A percentile compares a stretch with the other conserved stretches of the same genome.
Conservation (phyloP, 2,329 filamentous ascomycete species). For the Fusarium chuoi region DNA sequence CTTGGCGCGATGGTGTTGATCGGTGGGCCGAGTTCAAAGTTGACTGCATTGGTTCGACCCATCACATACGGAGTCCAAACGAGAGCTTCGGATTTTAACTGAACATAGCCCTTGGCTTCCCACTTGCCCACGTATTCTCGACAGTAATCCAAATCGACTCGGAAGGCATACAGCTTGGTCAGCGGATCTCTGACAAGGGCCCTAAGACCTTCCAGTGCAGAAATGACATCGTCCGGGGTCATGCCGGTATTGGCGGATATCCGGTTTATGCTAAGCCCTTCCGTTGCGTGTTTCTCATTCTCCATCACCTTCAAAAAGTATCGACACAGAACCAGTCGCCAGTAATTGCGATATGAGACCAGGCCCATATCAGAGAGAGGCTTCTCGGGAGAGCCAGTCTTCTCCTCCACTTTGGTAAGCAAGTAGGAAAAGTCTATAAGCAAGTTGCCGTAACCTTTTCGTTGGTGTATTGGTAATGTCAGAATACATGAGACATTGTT, state of each 20-base stretch:
- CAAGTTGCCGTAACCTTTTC: slow-evolving; percentile 95
- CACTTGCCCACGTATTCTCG: slow-evolving; percentile 88
- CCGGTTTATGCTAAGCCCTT: slow-evolving; percentile 68
- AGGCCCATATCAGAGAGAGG: slow-evolving; percentile 97
- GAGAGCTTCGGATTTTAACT: slow-evolving; percentile 80
- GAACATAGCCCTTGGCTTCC: slow-evolving; percentile 88
- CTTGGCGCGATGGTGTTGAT: slow-evolving; percentile 89
- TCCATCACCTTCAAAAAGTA: slow-evolving; percentile 71
- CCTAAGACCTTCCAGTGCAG: slow-evolving; percentile 88
- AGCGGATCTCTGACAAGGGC: slow-evolving; percentile 90
- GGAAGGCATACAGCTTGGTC: slow-evolving; percentile 88
- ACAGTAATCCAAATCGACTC: slow-evolving; percentile 87
- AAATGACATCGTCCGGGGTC: slow-evolving; percentile 95
- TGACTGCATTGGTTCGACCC: slow-evolving; percentile 84
- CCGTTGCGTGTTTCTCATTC: slow-evolving; percentile 48
- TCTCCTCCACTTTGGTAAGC: slow-evolving; percentile 89
- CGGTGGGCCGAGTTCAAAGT: slow-evolving; percentile 83
- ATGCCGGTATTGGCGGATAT: slow-evolving; percentile 93
- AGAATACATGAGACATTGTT: slow-evolving; percentile 99
- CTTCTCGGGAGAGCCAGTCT: slow-evolving; percentile 96
- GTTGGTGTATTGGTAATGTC: slow-evolving; percentile 94
- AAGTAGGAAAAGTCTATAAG: slow-evolving; percentile 99
- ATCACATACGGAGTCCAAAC: slow-evolving; percentile 98
- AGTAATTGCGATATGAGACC: slow-evolving; percentile 97
- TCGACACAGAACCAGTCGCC: slow-evolving; percentile 88